Evolutionary conservation across 768 basidiomycete genomes (phyloP).

Genomic region (Leccinum subgranulosum): DNA sequence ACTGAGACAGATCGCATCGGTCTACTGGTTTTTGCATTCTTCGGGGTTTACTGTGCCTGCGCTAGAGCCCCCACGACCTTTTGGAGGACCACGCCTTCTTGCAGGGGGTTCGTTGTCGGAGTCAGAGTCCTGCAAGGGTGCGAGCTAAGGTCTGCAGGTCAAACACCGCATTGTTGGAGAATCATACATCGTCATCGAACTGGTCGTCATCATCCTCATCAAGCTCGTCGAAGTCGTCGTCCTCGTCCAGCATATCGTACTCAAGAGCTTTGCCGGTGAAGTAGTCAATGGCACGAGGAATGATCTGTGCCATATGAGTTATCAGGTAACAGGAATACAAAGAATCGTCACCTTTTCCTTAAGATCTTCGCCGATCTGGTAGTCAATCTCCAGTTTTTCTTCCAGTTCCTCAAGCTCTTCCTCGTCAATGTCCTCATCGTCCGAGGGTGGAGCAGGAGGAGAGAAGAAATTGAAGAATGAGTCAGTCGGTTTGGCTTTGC

Average conservation of each 20-base stretch:
- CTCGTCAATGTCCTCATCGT: constrained; percentile 72
- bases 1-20: constrained; percentile 8
- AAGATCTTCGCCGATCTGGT: constrained; percentile 97
- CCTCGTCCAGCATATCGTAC: constrained; percentile 61
- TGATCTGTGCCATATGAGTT: constrained; percentile 53
- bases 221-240: constrained; percentile 59
- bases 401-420: constrained; percentile 90
- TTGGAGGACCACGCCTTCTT: constrained; percentile 56
- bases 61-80: constrained; percentile 46
- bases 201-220: constrained; percentile 49
- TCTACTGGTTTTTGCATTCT: constrained; percentile 91
- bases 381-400: constrained; percentile 92
- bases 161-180: constrained; percentile 12
- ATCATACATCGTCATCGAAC: constrained; percentile 59
- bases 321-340: background rate
- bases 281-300: constrained; percentile 94
- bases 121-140: constrained; percentile 54
- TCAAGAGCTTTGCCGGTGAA: constrained; percentile 96
- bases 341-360: constrained; percentile 79
- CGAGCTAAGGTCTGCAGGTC: constrained; percentile 18
- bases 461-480: constrained; percentile 99
- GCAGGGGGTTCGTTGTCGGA: constrained; percentile 62
- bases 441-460: constrained; percentile 70
- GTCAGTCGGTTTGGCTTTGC: constrained; percentile 86
- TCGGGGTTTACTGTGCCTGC: constrained; percentile 55